Evolutionary conservation across 2,329 filamentous ascomycete species (phyloP).

Genomic region (Fusarium sulawesiense): DNA sequence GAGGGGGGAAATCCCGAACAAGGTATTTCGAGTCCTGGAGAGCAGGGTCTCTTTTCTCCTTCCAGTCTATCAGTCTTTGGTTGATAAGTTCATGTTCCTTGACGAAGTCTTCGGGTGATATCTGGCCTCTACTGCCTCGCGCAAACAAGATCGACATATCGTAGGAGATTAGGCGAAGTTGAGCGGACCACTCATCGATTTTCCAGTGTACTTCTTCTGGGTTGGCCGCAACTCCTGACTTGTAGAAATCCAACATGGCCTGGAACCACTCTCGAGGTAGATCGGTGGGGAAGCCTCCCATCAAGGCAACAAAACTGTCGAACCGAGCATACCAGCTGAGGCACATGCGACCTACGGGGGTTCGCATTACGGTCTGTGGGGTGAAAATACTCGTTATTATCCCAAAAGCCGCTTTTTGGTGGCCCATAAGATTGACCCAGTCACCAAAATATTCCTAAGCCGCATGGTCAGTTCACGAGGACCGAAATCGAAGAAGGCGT

Average conservation of each 20-base stretch:
- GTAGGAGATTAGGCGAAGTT: constrained; percentile 77
- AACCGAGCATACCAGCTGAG: constrained; percentile 92
- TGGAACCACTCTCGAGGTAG: constrained; percentile 84
- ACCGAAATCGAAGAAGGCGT: constrained; percentile 15
- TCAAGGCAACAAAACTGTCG: constrained; percentile 84
- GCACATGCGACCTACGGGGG: constrained; percentile 76
- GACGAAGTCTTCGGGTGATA: constrained; percentile 73
- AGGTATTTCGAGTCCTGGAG: constrained; percentile 71
- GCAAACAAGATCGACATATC: constrained; percentile 85
- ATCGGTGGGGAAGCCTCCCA: constrained; percentile 81
- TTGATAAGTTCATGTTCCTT: constrained; percentile 68
- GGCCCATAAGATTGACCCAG: constrained; percentile 92
- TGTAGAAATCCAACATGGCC: constrained; percentile 71
- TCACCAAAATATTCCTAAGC: constrained; percentile 90
- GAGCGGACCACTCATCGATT: constrained; percentile 73
- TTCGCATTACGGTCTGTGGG: constrained; percentile 78
- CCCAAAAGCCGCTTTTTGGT: constrained; percentile 88
- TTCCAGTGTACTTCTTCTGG: constrained; percentile 73
- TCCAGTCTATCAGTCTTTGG: constrained; percentile 62
- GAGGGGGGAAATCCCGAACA: constrained; percentile 71
- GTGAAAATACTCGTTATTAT: constrained; percentile 83
- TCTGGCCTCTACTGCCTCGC: constrained; percentile 70
- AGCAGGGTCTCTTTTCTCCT: constrained; percentile 67
- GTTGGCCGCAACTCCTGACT: constrained; percentile 66
- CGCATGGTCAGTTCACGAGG: constrained; percentile 16